Evolutionary conservation across 805 yeast species (phyloP).

Genomic region (Starmerella powellii): DNA sequence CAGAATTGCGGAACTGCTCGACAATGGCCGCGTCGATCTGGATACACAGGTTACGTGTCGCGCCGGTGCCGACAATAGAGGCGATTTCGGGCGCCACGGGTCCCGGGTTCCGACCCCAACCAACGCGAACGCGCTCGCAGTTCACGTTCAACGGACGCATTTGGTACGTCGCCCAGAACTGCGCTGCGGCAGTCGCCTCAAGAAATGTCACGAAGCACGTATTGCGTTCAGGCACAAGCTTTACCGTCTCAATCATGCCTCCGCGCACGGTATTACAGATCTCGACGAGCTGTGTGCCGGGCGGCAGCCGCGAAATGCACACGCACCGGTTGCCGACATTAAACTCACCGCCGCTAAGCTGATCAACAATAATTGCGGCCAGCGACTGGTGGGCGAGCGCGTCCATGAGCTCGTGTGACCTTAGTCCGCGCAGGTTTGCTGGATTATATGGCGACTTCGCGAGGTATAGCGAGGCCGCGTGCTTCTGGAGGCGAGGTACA

Average conservation of each 20-base stretch:
- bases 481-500: conserved; percentile 89
- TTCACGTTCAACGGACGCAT: conserved; percentile 80
- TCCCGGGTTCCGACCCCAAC: conserved; percentile 97
- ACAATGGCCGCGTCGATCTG: background rate
- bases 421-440: conserved; percentile 35
- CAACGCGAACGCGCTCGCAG: conserved; percentile 75
- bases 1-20: background rate
- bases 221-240: conserved; percentile 71
- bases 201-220: conserved; percentile 91
- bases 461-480: conserved; percentile 88
- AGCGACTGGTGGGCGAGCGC: conserved; percentile 79
- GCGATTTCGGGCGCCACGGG: conserved; percentile 77
- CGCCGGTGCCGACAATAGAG: conserved; percentile 85
- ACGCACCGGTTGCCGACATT: conserved; percentile 90
- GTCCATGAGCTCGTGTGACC: conserved; percentile 10
- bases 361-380: conserved; percentile 95
- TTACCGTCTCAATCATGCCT: conserved; percentile 74
- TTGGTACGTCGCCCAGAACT: conserved; percentile 88
- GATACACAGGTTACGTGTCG: conserved; percentile 81
- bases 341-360: conserved; percentile 84
- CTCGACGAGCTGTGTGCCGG: conserved; percentile 79
- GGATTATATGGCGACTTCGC: conserved; percentile 87
- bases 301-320: conserved; percentile 80
- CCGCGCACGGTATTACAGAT: conserved; percentile 94
- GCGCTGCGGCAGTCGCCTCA: conserved; percentile 96